Percentiles rank a stretch among this genome's conserved stretches.
Evolutionary conservation across 345 rosid genomes (phyloP).

Genomic region (Cardamine occulta): DNA sequence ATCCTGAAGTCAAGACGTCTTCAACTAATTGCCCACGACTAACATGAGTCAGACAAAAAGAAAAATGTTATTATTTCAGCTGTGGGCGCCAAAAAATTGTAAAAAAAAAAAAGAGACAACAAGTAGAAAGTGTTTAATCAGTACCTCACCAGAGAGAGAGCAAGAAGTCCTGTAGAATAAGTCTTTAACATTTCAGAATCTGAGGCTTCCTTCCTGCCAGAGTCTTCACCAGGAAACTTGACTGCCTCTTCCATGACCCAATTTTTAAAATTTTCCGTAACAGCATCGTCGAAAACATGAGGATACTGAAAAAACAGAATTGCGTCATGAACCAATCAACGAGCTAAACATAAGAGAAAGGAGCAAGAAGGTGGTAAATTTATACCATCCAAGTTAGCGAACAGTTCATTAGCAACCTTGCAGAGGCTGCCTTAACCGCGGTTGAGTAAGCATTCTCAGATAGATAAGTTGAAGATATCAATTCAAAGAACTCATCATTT

Average conservation of each 20-base stretch:
- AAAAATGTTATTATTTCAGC: constrained; percentile 4
- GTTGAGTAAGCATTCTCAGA: constrained; percentile 76
- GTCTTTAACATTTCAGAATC: constrained; percentile 86
- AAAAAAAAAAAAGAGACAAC: constrained; percentile 15
- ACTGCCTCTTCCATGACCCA: constrained; percentile 87
- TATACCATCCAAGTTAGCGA: constrained; percentile 80
- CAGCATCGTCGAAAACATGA: constrained; percentile 85
- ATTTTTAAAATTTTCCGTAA: constrained; percentile 70
- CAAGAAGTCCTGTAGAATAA: constrained; percentile 93
- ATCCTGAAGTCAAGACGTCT: constrained; percentile 90
- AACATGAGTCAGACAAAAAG: constrained; percentile 11
- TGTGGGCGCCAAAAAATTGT: constrained; percentile 22
- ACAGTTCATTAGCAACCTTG: constrained; percentile 80
- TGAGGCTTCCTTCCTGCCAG: constrained; percentile 62
- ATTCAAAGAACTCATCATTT: constrained; percentile 94
- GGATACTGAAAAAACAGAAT: constrained; percentile 62
- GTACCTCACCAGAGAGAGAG: constrained; percentile 80
- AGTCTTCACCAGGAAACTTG: constrained; percentile 63
- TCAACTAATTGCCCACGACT: constrained; percentile 94
- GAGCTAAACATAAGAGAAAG: constrained; percentile 13
- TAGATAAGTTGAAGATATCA: constrained; percentile 83
- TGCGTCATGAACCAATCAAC: constrained; percentile 25
- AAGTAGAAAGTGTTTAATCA: constrained; percentile 21
- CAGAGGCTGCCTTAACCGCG: constrained; percentile 82
- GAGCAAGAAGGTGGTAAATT: background rate